Percentiles rank a stretch among this genome's conserved stretches.
Evolutionary conservation across 2,329 filamentous ascomycete species (phyloP).

Genomic region (Colletotrichum sp.): DNA sequence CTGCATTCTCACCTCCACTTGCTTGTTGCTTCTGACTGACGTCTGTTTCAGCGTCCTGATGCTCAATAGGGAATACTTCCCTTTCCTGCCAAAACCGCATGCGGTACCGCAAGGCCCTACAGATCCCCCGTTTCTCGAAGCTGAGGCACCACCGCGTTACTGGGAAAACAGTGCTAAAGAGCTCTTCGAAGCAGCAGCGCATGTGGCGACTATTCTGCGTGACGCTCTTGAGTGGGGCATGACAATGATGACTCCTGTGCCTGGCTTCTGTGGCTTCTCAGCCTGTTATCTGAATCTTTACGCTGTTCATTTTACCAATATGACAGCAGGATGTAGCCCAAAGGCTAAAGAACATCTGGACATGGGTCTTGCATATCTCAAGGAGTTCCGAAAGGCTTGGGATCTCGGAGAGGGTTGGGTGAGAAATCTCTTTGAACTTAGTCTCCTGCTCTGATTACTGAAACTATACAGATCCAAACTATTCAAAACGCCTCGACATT

Average conservation of each 20-base stretch:
- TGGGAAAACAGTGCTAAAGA: neutral
- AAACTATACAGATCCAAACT: neutral
- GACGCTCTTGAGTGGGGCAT: neutral
- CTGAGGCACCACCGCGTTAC: neutral
- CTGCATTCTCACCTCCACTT: fast-evolving
- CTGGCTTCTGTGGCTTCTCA: neutral
- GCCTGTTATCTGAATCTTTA: neutral
- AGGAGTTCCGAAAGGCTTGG: neutral
- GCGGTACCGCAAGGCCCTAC: neutral
- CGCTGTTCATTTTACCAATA: neutral
- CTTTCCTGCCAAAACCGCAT: neutral
- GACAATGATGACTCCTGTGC: neutral
- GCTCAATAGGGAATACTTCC: neutral
- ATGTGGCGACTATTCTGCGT: neutral
- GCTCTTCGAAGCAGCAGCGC: neutral
- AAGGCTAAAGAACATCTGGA: neutral
- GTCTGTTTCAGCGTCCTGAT: neutral
- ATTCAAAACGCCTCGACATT: neutral
- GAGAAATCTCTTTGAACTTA: neutral
- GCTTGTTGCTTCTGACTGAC: neutral
- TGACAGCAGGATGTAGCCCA: neutral
- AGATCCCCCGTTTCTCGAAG: neutral
- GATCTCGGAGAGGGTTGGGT: neutral
- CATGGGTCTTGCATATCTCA: neutral
- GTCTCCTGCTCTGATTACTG: neutral